phyloP scores from a whole-genome alignment of 1,139 yeast species.

The Taphrina communis region DNA sequence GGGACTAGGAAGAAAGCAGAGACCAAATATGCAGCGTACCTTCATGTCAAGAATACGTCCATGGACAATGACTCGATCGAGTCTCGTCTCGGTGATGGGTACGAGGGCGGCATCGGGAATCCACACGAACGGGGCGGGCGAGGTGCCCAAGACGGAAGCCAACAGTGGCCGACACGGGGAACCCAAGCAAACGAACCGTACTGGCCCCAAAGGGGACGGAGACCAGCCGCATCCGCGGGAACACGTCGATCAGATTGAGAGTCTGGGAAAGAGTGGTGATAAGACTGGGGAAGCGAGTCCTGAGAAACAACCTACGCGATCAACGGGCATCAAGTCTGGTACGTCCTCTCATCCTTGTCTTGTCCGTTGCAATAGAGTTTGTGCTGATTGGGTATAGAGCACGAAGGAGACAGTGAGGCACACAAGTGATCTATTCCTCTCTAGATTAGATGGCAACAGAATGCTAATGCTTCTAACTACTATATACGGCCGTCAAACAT shows the following conservation, averaged over 20 bases:
- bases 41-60: background rate
- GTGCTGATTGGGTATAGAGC: background rate
- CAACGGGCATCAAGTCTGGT: constrained; percentile 29
- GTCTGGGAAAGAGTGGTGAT: background rate
- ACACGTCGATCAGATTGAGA: constrained; percentile 16
- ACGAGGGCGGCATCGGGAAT: background rate
- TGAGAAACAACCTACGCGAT: constrained; percentile 14
- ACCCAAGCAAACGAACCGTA: constrained; percentile 11
- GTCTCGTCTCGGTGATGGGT: too few relatives aligned
- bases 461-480: too few relatives aligned
- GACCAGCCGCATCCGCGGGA: constrained; percentile 21
- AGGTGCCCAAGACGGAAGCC: constrained; percentile 32
- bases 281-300: constrained; percentile 4
- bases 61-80: background rate
- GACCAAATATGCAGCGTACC: background rate
- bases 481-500: constrained; percentile 9
- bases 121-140: constrained; percentile 24
- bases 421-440: background rate
- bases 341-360: background rate
- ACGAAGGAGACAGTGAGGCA: constrained; percentile 18
- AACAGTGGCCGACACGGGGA: background rate
- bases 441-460: too few relatives aligned
- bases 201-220: constrained; percentile 24
- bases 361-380: background rate
- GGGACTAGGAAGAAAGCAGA: too few relatives aligned